Evolutionary conservation across 805 yeast genomes (phyloP).

Genomic region (Yarrowia sp.): DNA sequence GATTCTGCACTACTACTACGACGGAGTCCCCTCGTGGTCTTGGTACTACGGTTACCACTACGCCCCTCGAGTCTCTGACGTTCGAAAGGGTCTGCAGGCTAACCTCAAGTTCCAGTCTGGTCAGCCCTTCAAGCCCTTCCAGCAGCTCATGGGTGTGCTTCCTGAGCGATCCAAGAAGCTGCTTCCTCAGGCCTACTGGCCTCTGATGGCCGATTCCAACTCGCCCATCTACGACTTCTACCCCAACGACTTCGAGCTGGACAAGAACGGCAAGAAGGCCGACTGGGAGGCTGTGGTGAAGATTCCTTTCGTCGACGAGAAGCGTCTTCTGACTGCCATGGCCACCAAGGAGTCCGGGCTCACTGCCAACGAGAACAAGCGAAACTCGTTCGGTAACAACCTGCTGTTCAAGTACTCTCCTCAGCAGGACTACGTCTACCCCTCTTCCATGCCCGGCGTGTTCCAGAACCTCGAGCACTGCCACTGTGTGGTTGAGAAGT

Average conservation of each 20-base stretch:
- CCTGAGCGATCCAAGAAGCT: conserved; percentile 88
- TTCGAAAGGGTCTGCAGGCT: conserved; percentile 65
- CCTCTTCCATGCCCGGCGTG: conserved; percentile 77
- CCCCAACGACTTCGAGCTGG: conserved; percentile 85
- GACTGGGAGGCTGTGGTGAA: conserved; percentile 98
- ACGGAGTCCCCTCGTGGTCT: conserved; percentile 93
- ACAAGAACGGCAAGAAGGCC: conserved; percentile 92
- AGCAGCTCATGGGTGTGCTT: conserved; percentile 95
- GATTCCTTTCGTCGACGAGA: conserved; percentile 88
- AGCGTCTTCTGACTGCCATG: conserved; percentile 75
- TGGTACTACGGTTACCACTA: conserved; percentile 93
- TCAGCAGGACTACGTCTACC: conserved; percentile 68
- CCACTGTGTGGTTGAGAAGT: conserved; percentile 72
- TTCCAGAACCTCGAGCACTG: conserved; percentile 81
- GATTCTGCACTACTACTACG: conserved; percentile 90
- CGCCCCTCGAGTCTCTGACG: conserved; percentile 92
- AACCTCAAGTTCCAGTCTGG: conserved; percentile 66
- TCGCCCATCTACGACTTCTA: conserved; percentile 92
- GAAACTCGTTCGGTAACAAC: conserved; percentile 80
- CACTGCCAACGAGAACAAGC: conserved; percentile 68
- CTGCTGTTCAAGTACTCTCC: conserved; percentile 76
- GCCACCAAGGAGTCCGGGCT: conserved; percentile 66
- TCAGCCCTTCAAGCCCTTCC: conserved; percentile 86
- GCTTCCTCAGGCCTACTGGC: conserved; percentile 78
- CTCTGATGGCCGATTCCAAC: conserved; percentile 80